phyloP scores from a whole-genome alignment of 768 basidiomycete species.

The Kwoniella pini region DNA sequence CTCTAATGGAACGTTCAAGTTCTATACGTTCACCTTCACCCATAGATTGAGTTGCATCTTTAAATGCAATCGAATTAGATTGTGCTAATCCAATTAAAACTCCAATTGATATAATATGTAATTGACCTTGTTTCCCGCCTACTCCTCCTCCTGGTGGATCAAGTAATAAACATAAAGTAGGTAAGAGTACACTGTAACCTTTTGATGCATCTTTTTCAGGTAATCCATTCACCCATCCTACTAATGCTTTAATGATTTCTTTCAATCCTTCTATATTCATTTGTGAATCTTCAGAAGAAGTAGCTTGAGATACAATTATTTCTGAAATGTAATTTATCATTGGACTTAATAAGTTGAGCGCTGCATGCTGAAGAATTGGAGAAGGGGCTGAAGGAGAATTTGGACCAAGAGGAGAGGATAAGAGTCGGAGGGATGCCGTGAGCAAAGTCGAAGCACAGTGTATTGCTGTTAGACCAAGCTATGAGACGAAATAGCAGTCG shows the following conservation, averaged over 20 bases:
- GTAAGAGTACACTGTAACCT: slow-evolving; percentile 70
- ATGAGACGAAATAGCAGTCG: not conserved
- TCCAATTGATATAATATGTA: slow-evolving; percentile 65
- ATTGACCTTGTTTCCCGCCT: slow-evolving; percentile 26
- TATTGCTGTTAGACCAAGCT: slow-evolving; percentile 81
- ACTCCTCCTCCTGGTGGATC: slow-evolving; percentile 59
- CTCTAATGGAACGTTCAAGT: slow-evolving; percentile 76
- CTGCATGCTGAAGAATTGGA: slow-evolving; percentile 65
- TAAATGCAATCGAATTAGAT: slow-evolving; percentile 72
- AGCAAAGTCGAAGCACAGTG: slow-evolving; percentile 88
- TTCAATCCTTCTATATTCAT: slow-evolving; percentile 65
- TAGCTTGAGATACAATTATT: slow-evolving; percentile 65
- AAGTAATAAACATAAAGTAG: slow-evolving; percentile 71
- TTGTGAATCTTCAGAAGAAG: slow-evolving; percentile 57
- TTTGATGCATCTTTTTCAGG: slow-evolving; percentile 64
- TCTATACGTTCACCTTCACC: slow-evolving; percentile 63
- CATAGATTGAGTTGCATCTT: slow-evolving; percentile 74
- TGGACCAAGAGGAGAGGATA: slow-evolving; percentile 55
- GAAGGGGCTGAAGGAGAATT: slow-evolving; percentile 26
- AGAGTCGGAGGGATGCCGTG: slow-evolving; percentile 68
- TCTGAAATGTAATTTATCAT: slow-evolving; percentile 78
- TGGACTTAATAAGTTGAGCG: slow-evolving; percentile 71
- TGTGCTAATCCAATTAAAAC: slow-evolving; percentile 75
- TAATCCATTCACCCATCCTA: slow-evolving; percentile 64
- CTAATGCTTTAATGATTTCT: slow-evolving; percentile 81